phyloP scores from a whole-genome alignment of 2,329 filamentous ascomycete genomes.

The Venturia pyrina region DNA sequence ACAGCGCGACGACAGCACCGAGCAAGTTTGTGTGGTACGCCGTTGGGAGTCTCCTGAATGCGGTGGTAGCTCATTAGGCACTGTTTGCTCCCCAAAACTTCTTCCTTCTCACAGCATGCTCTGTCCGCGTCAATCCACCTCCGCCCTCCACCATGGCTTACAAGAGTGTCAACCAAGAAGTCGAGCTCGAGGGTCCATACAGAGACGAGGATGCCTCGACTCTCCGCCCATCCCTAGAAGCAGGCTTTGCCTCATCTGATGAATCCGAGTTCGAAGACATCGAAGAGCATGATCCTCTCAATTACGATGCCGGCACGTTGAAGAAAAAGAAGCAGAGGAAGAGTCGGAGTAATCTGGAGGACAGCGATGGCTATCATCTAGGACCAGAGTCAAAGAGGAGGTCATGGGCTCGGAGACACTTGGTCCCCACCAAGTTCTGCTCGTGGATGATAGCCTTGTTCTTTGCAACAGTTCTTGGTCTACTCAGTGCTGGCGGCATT shows the following conservation, averaged over 20 bases:
- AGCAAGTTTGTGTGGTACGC: not conserved
- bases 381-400: slow-evolving; percentile 10
- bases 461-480: slow-evolving; percentile 22
- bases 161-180: not conserved
- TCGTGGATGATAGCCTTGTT: slow-evolving; percentile 34
- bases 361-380: not conserved
- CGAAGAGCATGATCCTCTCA: slow-evolving; percentile 38
- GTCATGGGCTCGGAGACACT: slow-evolving; percentile 19
- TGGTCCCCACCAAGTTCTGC: slow-evolving; percentile 31
- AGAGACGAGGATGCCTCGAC: slow-evolving; percentile 14
- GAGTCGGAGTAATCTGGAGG: slow-evolving; percentile 19
- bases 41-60: not conserved
- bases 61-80: not conserved
- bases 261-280: slow-evolving; percentile 28
- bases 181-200: slow-evolving; percentile 1
- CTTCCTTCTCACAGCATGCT: not conserved
- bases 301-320: slow-evolving; percentile 29
- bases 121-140: not conserved
- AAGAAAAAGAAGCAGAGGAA: slow-evolving; percentile 28
- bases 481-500: slow-evolving; percentile 25
- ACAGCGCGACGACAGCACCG: not conserved
- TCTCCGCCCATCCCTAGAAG: slow-evolving; percentile 20
- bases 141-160: not conserved
- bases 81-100: not conserved
- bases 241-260: slow-evolving; percentile 24